Evolutionary conservation across 2,329 filamentous ascomycete species (phyloP).

Genomic region (Septoria petroselini): DNA sequence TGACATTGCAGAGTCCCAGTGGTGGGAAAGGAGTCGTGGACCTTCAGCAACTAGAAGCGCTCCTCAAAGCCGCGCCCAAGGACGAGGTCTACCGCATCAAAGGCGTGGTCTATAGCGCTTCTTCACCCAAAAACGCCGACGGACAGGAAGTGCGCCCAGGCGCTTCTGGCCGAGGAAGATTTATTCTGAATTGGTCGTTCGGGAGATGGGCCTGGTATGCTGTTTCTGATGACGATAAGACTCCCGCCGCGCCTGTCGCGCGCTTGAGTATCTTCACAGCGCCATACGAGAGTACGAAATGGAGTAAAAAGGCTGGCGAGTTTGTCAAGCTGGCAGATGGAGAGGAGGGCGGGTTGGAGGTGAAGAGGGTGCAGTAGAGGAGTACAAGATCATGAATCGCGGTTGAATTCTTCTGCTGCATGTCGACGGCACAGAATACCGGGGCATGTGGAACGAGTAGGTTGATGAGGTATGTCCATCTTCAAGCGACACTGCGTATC

Average conservation of each 20-base stretch:
- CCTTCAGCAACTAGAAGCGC: conserved; percentile 58
- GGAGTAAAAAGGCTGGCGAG: conserved; percentile 68
- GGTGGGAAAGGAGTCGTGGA: conserved; percentile 55
- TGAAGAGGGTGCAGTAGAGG: conserved; percentile 42
- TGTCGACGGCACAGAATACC: no score
- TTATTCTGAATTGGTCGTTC: conserved; percentile 98
- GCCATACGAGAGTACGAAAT: conserved; percentile 69
- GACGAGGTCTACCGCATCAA: conserved; percentile 98
- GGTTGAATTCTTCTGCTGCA: no score
- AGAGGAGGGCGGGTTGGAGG: conserved; percentile 48
- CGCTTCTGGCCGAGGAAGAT: conserved; percentile 51
- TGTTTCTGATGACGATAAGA: conserved; percentile 27
- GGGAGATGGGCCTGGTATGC: conserved; percentile 81
- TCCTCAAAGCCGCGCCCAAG: conserved; percentile 74
- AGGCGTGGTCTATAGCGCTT: conserved; percentile 54
- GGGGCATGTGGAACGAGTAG: no score
- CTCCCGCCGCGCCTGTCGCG: conserved; percentile 50
- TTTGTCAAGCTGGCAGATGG: conserved; percentile 29
- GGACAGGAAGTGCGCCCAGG: conserved; percentile 38
- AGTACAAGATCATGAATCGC: no score
- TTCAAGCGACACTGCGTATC: no score
- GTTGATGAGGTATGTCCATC: no score
- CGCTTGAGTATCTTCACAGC: conserved; percentile 75
- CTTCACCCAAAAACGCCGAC: conserved; percentile 41
- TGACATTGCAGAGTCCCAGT: conserved; percentile 54